Base-by-base conservation (phyloP, 139 green algal genomes). In the Auxenochlorella pyrenoidosa region DNA sequence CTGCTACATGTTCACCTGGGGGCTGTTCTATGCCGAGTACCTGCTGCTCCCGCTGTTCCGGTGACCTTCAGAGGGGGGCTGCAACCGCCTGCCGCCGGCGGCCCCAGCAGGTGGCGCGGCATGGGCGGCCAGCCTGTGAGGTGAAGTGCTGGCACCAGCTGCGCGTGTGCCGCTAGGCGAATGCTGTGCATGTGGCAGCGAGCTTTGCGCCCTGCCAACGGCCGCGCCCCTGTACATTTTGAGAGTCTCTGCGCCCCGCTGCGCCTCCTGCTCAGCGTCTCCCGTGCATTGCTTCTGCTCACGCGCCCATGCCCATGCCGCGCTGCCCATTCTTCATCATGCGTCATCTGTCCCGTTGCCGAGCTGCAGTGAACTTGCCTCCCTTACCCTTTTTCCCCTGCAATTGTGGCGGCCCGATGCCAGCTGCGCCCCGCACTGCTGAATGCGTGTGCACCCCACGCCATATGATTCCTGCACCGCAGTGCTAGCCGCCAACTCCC, bases 21-120 rank as follows among this genome's bases (percentile, higher is more conserved):
- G 96, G 89, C 90, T 98, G n/a, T 98, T 99, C 82, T 99, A 99
- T 84, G 91, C 92, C 6, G 95, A 98, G 88, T 98, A 98, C 79
- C 77, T 98, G 47, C 86, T 98, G 60, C 93, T 98, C 19, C 96
- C 96, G 0, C 90, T 98, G 51, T 91, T 97, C 30, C 77, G 90
- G 21, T 97, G 84, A 92, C 41, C 19, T 54, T 10, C 8, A 54
- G 47, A 54, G 47, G 47, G 8, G 47, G 6, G 54, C 54, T 58
- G 47, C 54, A 4, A 13, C 54, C 15, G 54, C 54, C 66, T 18
- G 54, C 12, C 54, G 2, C 16, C 54, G 54, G 54, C 22, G 12
- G 54, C 54, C 12, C 54, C 54, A 63, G 16, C 54, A 54, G 47
- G 47, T 10, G 47, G 6, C 47, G 6, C 47, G 47, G n/a, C n/a